Evolutionary conservation across 306 rosid species (phyloP), one percentile per base, ranked within the genome.

Genomic region (Sesbania bispinosa): DNA sequence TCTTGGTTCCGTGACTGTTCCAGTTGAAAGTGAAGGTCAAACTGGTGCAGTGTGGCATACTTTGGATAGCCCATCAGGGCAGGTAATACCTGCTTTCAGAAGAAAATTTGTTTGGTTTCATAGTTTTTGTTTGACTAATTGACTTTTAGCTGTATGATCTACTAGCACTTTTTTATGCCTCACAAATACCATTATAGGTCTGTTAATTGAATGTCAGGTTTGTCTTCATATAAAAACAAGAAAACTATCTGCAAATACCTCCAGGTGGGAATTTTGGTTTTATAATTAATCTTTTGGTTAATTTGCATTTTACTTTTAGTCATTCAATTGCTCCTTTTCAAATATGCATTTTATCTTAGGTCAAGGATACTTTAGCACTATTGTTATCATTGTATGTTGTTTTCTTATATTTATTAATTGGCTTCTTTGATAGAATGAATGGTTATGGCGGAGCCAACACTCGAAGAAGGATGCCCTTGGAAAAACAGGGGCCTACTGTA

Each of bases 1-100:
- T 80, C 99, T 94, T 80, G 99, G 99, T 82, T 89, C 99, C 1
- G 97, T 89, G 77, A 86, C 92, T 77, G 89, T 94, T 82, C 85
- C 87, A 32, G 88, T 94, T 80, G 95, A 94, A 82, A 83, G 73
- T 33, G 97, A 89, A 86, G 96, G 93, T 66, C 96, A 94, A 81
- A 86, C 96, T 36, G 97, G 96, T 79, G 88, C 97, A 70, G 85
- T 81, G 38, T 94, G 99, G 99, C 73, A 91, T 84, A 61, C 85
- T 55, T 82, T 94, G 80, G 88, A 94, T 74, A 93, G 94, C 82
- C 15, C 89, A 62, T 89, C 99, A 14, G 99, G 99, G 76, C 99
- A 94, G 99, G 99, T 94, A 78, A 68, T 67, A 32, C 71, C 52
- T 54, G 32, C 39, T 36, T 51, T 53, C 71, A 23, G 55, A 76